phyloP scores from a whole-genome alignment of 257 asterid species.

The Ilex aquifolium region DNA sequence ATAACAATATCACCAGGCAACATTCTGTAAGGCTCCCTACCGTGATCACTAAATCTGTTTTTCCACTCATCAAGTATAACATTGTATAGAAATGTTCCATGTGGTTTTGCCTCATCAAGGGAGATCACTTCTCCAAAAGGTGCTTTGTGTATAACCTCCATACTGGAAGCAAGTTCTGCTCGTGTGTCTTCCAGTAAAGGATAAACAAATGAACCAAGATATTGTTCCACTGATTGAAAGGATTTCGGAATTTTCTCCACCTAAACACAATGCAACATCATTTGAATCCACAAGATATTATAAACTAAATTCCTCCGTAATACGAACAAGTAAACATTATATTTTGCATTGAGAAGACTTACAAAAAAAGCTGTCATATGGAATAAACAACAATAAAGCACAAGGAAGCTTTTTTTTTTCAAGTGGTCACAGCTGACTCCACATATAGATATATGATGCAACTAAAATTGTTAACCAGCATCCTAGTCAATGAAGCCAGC shows the following conservation, averaged over 20 bases:
- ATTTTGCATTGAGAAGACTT: too few relatives aligned
- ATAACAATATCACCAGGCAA: constrained; percentile 48
- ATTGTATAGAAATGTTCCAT: background rate
- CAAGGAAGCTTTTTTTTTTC: too few relatives aligned
- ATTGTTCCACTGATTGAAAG: constrained; percentile 29
- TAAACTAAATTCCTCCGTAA: too few relatives aligned
- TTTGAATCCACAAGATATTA: background rate
- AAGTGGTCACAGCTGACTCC: too few relatives aligned
- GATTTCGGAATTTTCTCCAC: constrained; percentile 39
- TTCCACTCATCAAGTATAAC: constrained; percentile 31
- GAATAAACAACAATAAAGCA: too few relatives aligned
- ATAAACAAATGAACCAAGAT: constrained; percentile 32
- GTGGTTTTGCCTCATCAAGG: background rate
- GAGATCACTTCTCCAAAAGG: constrained; percentile 44
- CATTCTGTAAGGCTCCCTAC: constrained; percentile 35
- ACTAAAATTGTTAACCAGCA: too few relatives aligned
- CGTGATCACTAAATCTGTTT: constrained; percentile 26
- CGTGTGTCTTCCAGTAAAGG: constrained; percentile 63
- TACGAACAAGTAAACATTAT: too few relatives aligned
- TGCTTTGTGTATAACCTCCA: constrained; percentile 31
- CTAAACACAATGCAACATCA: constrained; percentile 14
- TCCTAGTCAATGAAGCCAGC: too few relatives aligned
- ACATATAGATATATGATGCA: too few relatives aligned
- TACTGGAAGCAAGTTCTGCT: constrained; percentile 33
- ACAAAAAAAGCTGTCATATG: too few relatives aligned